Evolutionary conservation across 768 basidiomycete species (phyloP), one percentile per base, ranked within the genome.

Genomic region (Austroboletus festivus): DNA sequence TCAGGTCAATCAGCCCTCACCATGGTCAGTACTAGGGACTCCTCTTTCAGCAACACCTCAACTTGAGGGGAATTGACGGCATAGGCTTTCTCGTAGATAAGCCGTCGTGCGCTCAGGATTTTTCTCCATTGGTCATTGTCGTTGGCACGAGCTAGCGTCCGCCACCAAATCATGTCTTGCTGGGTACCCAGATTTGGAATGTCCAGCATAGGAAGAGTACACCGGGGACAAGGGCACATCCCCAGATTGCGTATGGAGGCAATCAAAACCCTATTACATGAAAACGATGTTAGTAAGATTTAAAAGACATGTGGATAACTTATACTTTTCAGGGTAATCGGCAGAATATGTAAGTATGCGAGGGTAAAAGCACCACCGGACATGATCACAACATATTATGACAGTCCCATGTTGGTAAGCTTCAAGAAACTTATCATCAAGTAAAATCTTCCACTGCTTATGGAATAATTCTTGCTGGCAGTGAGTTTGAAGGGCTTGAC

Each of bases 211-310:
- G 41, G 37, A 1, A 64, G 34, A 1, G 55, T 31, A 50, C 68
- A 69, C 1, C 59, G 47, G 15, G 68, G 64, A 33, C 68, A 70
- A 1, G 55, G 67, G 40, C 62, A 68, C 2, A 23, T 9, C 2
- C 63, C 67, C 15, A 58, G 44, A 22, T 67, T 56, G 5, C 51
- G 53, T 7, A 68, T 52, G 12, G 55, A 56, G 9, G 58, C 62
- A 7, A 69, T 13, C 3, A 69, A 48, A 0, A 64, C 57, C 46
- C 63, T 61, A n/a, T 4, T 1, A 8, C 44, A 1, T 12, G 26
- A 21, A 18, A 28, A 28, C 12, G 28, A 28, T 28, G 12, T n/a
- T n/a, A 28, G 28, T 28, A 28, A 28, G 12, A 12, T 40, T 7
- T 18, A n/a, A 37, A 18, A 9, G 16, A 12, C 16, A 19, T 18